phyloP scores from a whole-genome alignment of 805 yeast genomes.

The Wickerhamiella azyma region DNA sequence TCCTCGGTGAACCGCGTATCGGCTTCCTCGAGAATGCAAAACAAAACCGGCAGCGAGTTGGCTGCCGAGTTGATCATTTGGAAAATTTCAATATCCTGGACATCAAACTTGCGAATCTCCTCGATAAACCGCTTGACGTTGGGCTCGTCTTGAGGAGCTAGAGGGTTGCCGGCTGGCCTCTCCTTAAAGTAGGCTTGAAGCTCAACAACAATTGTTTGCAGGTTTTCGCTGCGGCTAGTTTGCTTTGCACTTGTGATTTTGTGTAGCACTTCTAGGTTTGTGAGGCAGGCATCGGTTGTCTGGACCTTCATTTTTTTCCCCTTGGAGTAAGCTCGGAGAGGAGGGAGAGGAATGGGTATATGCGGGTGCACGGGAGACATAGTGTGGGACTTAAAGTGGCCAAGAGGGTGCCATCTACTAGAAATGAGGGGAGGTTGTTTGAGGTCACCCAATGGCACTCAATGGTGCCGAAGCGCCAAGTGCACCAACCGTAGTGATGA shows the following conservation, averaged over 20 bases:
- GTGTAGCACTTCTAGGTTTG: constrained; percentile 50
- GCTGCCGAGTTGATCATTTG: constrained; percentile 79
- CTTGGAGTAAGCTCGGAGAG: neutral
- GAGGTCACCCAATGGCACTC: no score
- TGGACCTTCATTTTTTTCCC: neutral
- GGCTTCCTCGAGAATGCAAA: constrained; percentile 79
- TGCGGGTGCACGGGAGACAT: no score
- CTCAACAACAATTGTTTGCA: constrained; percentile 26
- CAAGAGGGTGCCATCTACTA: no score
- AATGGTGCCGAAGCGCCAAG: no score
- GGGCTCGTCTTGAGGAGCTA: constrained; percentile 24
- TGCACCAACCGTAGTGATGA: no score
- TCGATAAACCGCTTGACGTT: constrained; percentile 30
- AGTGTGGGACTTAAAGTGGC: no score
- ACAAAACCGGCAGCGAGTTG: constrained; percentile 60
- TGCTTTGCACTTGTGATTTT: constrained; percentile 39
- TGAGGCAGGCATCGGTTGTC: constrained; percentile 23
- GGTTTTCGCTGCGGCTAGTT: constrained; percentile 19
- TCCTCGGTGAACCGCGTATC: constrained; percentile 71
- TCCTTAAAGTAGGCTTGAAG: constrained; percentile 29
- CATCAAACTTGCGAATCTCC: constrained; percentile 32
- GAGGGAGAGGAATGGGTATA: no score
- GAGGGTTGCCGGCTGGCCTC: constrained; percentile 28
- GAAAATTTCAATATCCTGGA: constrained; percentile 71
- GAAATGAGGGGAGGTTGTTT: no score